Conservation (phyloP, 2,329 filamentous ascomycete species). For the Ustilaginoidea virens region DNA sequence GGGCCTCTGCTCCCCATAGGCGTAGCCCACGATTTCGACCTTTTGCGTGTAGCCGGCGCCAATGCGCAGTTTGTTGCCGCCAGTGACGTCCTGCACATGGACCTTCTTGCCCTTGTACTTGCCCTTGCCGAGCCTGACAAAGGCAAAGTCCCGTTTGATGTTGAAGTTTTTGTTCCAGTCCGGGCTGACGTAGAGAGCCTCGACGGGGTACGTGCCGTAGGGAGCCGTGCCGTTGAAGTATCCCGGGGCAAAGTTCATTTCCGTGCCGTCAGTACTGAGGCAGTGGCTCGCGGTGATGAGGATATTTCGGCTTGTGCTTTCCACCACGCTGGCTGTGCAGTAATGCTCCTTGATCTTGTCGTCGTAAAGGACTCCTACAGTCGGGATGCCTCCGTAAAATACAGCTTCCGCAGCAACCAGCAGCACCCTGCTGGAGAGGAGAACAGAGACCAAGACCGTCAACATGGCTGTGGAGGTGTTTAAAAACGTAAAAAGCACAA, state of each 20-base stretch:
- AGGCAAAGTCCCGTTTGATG: slow-evolving; percentile 6
- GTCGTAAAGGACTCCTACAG: slow-evolving; percentile 4
- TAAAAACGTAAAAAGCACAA: no score
- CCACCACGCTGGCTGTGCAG: slow-evolving; percentile 6
- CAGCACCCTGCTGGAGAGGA: no score
- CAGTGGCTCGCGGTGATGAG: slow-evolving; percentile 6
- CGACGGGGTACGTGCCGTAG: slow-evolving; percentile 6
- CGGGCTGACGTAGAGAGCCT: slow-evolving; percentile 2
- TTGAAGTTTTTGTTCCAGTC: slow-evolving; percentile 3
- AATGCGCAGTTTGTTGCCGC: slow-evolving; percentile 6
- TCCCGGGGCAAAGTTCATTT: slow-evolving; percentile 5
- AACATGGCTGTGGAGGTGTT: no score
- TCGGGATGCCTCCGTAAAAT: slow-evolving; percentile 6
- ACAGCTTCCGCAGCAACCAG: no score
- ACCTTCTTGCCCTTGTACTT: slow-evolving; percentile 4
- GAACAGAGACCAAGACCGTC: no score
- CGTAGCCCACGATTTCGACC: slow-evolving; percentile 6
- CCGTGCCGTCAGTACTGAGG: slow-evolving; percentile 3
- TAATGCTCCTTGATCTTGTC: slow-evolving; percentile 2
- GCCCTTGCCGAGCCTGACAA: slow-evolving; percentile 6
- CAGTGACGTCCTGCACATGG: slow-evolving; percentile 5
- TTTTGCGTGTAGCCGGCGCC: slow-evolving; percentile 3
- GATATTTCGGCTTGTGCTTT: slow-evolving; percentile 4
- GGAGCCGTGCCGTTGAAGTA: slow-evolving; percentile 5
- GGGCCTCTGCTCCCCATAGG: slow-evolving; percentile 4